Conservation (phyloP, 2,329 filamentous ascomycete genomes). For the Fusarium marasasianum region DNA sequence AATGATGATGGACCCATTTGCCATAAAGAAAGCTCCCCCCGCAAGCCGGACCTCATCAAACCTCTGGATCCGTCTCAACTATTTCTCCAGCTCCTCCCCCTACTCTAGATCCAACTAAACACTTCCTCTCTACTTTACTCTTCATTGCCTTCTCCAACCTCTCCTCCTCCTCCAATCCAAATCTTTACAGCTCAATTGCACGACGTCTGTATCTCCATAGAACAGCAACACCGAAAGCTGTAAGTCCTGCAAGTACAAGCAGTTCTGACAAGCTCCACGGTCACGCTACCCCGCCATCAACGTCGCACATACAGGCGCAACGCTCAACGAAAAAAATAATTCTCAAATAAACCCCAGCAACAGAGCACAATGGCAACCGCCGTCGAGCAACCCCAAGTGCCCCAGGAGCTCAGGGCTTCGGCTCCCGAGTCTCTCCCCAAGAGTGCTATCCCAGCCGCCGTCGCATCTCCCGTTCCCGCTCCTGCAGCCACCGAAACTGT, state of each 20-base stretch:
- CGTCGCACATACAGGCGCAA: slow-evolving; percentile 33
- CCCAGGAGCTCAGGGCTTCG: slow-evolving; percentile 23
- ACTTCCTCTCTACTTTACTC: slow-evolving; percentile 5
- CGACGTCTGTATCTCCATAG: slow-evolving; percentile 13
- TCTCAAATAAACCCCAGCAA: slow-evolving; percentile 15
- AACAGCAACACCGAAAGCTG: slow-evolving; percentile 42
- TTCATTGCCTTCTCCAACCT: background rate
- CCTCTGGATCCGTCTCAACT: slow-evolving; percentile 26
- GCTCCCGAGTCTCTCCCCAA: slow-evolving; percentile 26
- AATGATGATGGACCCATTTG: slow-evolving; percentile 38
- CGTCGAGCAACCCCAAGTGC: slow-evolving; percentile 37
- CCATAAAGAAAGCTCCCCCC: slow-evolving; percentile 44
- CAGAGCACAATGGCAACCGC: slow-evolving; percentile 39
- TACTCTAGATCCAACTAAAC: slow-evolving; percentile 5
- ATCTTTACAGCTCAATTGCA: slow-evolving; percentile 17
- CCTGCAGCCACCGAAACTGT: slow-evolving; percentile 26
- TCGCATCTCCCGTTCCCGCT: slow-evolving; percentile 25
- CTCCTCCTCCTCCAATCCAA: background rate
- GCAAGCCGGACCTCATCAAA: slow-evolving; percentile 39
- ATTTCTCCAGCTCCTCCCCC: slow-evolving; percentile 23
- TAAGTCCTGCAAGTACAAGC: slow-evolving; percentile 38
- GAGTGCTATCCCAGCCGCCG: slow-evolving; percentile 17
- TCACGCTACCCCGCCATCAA: slow-evolving; percentile 42
- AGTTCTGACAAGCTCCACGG: slow-evolving; percentile 43
- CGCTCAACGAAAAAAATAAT: slow-evolving; percentile 30